These are phyloP conservation scores for Apophysomyces sp. DNA, from an alignment of 371 early-diverging fungal genomes.

Conservation along the genomic window DNA sequence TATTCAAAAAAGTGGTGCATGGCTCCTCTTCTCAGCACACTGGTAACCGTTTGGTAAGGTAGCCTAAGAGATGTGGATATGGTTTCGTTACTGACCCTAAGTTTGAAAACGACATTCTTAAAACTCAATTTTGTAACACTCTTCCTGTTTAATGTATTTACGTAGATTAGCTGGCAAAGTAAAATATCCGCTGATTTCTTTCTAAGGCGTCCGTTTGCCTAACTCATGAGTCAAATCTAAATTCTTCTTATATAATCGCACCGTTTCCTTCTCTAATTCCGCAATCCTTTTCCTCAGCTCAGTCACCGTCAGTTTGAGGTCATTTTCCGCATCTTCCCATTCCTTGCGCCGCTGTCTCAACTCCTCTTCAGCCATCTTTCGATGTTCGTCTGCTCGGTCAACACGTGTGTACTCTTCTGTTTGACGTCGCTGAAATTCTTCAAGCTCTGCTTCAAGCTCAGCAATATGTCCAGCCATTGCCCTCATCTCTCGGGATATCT, in stretches of 20 bases:
- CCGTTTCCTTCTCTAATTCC: constrained; percentile 13
- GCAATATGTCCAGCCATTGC: constrained; percentile 9
- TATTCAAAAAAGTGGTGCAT: too few relatives aligned
- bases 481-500: constrained; percentile 13
- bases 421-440: constrained; percentile 8
- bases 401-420: constrained; percentile 2
- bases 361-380: neutral
- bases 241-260: constrained; percentile 15
- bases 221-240: constrained; percentile 16
- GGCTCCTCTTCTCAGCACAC: too few relatives aligned
- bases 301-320: constrained; percentile 4
- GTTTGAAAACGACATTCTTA: too few relatives aligned
- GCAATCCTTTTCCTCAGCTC: constrained; percentile 11
- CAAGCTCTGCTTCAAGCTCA: constrained; percentile 11
- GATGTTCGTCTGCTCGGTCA: neutral
- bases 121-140: too few relatives aligned
- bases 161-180: too few relatives aligned
- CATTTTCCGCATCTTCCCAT: constrained; percentile 11
- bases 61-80: too few relatives aligned
- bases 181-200: too few relatives aligned
- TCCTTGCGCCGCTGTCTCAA: neutral
- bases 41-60: too few relatives aligned
- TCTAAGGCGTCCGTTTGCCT: constrained; percentile 9
- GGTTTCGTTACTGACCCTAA: too few relatives aligned
- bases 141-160: too few relatives aligned